A percentile compares a stretch with the other conserved stretches of the same genome.
Conservation (phyloP, 768 basidiomycete species). For the Trametes elegans region DNA sequence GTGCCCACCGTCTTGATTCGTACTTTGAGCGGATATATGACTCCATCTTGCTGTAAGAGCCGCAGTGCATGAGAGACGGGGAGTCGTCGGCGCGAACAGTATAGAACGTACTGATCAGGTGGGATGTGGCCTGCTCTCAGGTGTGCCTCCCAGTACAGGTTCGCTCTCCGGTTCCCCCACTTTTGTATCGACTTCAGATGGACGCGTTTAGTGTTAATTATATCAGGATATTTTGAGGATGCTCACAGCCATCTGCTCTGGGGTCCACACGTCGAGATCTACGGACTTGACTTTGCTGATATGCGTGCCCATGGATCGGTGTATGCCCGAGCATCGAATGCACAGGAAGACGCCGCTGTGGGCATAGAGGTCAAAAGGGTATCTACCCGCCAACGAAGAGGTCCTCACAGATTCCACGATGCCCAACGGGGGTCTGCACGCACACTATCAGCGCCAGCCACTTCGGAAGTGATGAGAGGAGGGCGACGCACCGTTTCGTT, state of each 20-base stretch:
- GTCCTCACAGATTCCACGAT: constrained; percentile 88
- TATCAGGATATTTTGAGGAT: neutral
- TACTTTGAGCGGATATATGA: constrained; percentile 97
- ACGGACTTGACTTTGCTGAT: constrained; percentile 97
- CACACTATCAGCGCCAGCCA: constrained; percentile 1
- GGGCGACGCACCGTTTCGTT: constrained; percentile 76
- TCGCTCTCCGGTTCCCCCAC: constrained; percentile 94
- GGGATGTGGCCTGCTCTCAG: constrained; percentile 88
- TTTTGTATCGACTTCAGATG: constrained; percentile 70
- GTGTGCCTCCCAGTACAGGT: constrained; percentile 97
- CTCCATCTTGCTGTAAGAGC: constrained; percentile 83
- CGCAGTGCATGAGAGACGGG: neutral
- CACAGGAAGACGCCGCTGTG: constrained; percentile 88
- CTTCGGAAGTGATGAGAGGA: neutral
- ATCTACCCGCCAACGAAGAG: neutral
- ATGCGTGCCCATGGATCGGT: constrained; percentile 97
- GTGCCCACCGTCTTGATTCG: constrained; percentile 89
- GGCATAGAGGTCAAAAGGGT: neutral
- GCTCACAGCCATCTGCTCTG: constrained; percentile 92
- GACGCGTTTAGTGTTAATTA: neutral
- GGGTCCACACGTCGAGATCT: constrained; percentile 96
- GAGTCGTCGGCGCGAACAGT: neutral
- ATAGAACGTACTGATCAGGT: constrained; percentile 83
- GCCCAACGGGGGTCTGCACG: constrained; percentile 92
- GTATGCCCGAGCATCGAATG: constrained; percentile 96